These are phyloP conservation scores for Isatis lusitanica DNA, from an alignment of 441 rosid species.

Conservation along the genomic window DNA sequence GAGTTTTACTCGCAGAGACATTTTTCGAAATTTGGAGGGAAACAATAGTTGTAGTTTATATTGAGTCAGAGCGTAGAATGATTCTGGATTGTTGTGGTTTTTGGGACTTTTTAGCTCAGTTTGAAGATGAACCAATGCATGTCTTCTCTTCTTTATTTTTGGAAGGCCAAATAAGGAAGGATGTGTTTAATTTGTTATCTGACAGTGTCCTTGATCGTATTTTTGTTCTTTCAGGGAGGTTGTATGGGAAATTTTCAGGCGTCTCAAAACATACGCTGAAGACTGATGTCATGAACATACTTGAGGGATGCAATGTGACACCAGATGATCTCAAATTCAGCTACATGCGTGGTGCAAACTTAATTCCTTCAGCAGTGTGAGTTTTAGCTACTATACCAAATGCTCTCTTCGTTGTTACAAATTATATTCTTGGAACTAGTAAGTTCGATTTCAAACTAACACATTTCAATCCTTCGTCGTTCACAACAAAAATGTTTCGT, in stretches of 20 bases:
- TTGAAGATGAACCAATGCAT: background rate
- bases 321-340: constrained; percentile 58
- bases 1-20: background rate
- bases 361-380: constrained; percentile 51
- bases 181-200: background rate
- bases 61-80: background rate
- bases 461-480: background rate
- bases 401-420: background rate
- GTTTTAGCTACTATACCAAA: background rate
- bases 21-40: too few relatives aligned
- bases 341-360: constrained; percentile 45
- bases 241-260: constrained; percentile 61
- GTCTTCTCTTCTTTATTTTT: background rate
- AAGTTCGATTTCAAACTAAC: background rate
- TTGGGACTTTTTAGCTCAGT: constrained; percentile 2
- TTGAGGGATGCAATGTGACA: constrained; percentile 61
- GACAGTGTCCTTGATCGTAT: background rate
- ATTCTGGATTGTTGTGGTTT: background rate
- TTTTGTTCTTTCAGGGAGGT: constrained; percentile 39
- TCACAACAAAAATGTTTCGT: constrained; percentile 14
- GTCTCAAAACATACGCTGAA: constrained; percentile 50
- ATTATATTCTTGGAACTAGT: background rate
- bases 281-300: constrained; percentile 61
- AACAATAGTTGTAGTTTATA: background rate
- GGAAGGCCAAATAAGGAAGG: background rate